phyloP scores from a whole-genome alignment of 805 yeast genomes.

The Isabelozyma gotoi region DNA sequence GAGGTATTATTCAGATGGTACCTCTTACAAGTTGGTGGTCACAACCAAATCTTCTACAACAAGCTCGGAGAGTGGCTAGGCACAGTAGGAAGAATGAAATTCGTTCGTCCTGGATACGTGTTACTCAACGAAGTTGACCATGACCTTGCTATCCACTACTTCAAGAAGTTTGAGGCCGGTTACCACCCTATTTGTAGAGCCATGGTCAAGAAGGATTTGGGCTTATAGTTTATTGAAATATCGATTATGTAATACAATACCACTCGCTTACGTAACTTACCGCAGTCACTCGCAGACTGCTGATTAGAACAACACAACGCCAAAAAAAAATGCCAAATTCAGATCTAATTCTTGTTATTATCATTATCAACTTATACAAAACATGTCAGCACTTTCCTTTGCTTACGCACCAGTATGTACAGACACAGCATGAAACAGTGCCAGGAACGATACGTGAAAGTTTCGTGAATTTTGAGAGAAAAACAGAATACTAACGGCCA shows the following conservation, averaged over 20 bases:
- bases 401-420: conserved; percentile 40
- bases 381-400: conserved; percentile 35
- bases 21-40: conserved; percentile 60
- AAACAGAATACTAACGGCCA: conserved; percentile 16
- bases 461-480: not conserved
- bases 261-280: not conserved
- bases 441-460: not conserved
- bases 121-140: conserved; percentile 64
- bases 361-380: conserved; percentile 8
- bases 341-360: not conserved
- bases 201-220: conserved; percentile 82
- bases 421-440: too few relatives aligned
- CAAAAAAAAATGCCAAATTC: conserved; percentile 1
- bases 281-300: not conserved
- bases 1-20: conserved; percentile 82
- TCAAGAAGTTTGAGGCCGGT: conserved; percentile 51
- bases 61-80: conserved; percentile 81
- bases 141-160: conserved; percentile 64
- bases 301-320: not conserved
- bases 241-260: conserved; percentile 1
- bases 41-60: conserved; percentile 44
- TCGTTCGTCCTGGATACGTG: conserved; percentile 82
- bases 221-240: conserved; percentile 17
- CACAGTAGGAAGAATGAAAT: conserved; percentile 92
- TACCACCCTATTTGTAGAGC: conserved; percentile 86